Evolutionary conservation across 2,329 filamentous ascomycete genomes (phyloP), one percentile per base, ranked within the genome.

Genomic region (Fusarium foetens): DNA sequence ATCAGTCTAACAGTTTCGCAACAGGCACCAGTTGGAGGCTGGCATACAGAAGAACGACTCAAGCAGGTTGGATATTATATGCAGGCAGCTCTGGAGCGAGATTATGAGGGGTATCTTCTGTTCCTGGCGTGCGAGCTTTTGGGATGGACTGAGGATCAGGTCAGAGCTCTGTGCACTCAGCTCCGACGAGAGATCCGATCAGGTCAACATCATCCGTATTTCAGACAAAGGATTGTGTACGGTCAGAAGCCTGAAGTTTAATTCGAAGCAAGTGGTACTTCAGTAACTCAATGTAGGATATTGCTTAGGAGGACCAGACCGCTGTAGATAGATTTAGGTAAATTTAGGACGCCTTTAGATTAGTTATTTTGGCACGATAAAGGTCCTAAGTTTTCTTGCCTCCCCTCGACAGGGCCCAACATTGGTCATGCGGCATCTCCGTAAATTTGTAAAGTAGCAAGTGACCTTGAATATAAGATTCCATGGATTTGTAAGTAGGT

Each of bases 151-250:
- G 41, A 48, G 16, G 46, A 53, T 3, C 52, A 58, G 35, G 60
- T 67, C 6, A 33, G 39, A 8, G 39, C 11, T 14, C n/a, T 67
- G 5, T 67, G 64, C 19, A 17, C 39, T 1, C 52, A 67, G 23
- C 60, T 67, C 8, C 64, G 64, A 5, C 52, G 35, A 6, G 64
- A 67, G 42, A 38, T 39, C 11, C 43, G 60, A n/a, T 65, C 52
- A 5, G 52, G 64, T 7, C 60, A 53, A 29, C 60, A 67, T 27
- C 60, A 67, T 48, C 60, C 60, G 17, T 67, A 67, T 21, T 67
- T 65, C 14, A 58, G 60, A 39, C 64, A 67, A 38, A 65, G 60
- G 29, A 59, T 67, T 25, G 64, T 65, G 2, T 67, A 67, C 5
- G 64, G 60, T 1, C 64, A 67, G 33, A 67, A 65, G 23, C 60